Conservation (phyloP, 1,284 basidiomycete species). For the Heterobasidion irregulare region DNA sequence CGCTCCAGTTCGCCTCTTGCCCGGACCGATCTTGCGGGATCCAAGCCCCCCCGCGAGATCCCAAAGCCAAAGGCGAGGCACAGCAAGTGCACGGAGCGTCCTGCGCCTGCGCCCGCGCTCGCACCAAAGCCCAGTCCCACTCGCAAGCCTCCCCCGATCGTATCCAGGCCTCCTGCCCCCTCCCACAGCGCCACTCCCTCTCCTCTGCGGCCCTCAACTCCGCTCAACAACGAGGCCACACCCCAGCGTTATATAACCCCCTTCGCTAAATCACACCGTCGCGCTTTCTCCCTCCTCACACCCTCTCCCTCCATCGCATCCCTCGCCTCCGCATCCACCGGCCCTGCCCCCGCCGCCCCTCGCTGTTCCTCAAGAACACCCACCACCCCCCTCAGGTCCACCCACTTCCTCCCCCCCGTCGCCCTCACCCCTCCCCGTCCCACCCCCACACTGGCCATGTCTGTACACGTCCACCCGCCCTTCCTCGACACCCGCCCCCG, state of each 20-base stretch:
- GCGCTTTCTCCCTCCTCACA: not conserved
- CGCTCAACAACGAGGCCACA: not conserved
- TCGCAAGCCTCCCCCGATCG: too few species aligned
- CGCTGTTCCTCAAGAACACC: not conserved
- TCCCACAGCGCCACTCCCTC: not conserved
- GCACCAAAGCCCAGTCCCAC: too few species aligned
- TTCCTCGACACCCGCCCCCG: constrained; percentile 15
- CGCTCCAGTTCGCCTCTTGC: too few species aligned
- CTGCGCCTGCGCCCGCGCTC: too few species aligned
- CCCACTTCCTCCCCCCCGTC: not conserved
- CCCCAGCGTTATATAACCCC: too few species aligned
- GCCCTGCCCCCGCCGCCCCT: too few species aligned
- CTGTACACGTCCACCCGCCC: constrained; percentile 24
- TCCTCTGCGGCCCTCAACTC: not conserved
- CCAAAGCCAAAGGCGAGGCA: too few species aligned
- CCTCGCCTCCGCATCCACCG: not conserved
- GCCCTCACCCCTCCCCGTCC: constrained; percentile 16
- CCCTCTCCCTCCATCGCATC: not conserved
- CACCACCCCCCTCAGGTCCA: not conserved
- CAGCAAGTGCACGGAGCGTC: too few species aligned
- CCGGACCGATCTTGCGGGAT: too few species aligned
- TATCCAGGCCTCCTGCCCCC: too few species aligned
- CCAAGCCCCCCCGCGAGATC: too few species aligned
- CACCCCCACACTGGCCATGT: constrained; percentile 26
- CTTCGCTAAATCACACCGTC: not conserved